phyloP scores from a whole-genome alignment of 495 filamentous ascomycete genomes.

The Opeltia flavorubescens region DNA sequence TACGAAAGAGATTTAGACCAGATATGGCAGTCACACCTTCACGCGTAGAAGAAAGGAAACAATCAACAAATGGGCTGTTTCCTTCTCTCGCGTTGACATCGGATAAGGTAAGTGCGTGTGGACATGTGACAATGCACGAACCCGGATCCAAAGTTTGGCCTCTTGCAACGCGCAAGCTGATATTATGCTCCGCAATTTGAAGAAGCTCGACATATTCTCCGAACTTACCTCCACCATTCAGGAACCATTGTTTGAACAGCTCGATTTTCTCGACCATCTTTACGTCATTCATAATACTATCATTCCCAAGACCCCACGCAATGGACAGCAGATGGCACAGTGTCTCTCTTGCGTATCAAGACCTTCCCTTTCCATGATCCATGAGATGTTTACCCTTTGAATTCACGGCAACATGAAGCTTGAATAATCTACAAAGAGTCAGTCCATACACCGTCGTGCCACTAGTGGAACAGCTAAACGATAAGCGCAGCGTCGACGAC shows the following conservation, averaged over 20 bases:
- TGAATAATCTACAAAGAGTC: too few species aligned
- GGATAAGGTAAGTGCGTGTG: constrained; percentile 11
- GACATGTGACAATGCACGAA: constrained; percentile 13
- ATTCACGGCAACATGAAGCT: too few species aligned
- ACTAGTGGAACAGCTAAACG: too few species aligned
- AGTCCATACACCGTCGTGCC: too few species aligned
- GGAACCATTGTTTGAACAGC: constrained; percentile 8
- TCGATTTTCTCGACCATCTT: not conserved
- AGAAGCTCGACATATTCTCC: constrained; percentile 9
- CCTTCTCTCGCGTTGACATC: constrained; percentile 4
- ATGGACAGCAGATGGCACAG: too few species aligned
- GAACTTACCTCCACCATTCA: constrained; percentile 11
- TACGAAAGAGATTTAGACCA: constrained; percentile 14
- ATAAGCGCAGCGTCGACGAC: too few species aligned
- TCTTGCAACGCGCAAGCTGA: constrained; percentile 4
- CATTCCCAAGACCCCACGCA: too few species aligned
- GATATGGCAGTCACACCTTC: not conserved
- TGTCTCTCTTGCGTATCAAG: too few species aligned
- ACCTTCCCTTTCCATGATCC: too few species aligned
- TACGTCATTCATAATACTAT: too few species aligned
- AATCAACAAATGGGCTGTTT: constrained; percentile 1
- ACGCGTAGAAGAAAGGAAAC: not conserved
- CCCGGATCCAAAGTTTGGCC: not conserved
- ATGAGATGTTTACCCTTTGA: too few species aligned
- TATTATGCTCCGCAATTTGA: constrained; percentile 1